These are phyloP conservation scores for Malassezia brasiliensis DNA, from an alignment of 1,284 basidiomycete genomes.

Conservation along the genomic window DNA sequence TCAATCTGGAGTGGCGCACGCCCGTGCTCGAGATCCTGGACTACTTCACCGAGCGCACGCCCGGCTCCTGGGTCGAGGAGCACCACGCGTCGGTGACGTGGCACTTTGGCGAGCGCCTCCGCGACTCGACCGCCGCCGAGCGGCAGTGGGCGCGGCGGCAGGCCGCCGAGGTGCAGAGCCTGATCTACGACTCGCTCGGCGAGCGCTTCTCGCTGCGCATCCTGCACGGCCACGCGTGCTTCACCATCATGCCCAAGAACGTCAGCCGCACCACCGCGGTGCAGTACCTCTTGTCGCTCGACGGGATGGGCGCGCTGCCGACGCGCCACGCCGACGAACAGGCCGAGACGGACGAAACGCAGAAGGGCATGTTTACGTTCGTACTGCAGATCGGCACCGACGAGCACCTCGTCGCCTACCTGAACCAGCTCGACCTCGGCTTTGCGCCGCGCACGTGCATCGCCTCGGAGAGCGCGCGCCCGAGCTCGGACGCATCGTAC, in stretches of 20 bases:
- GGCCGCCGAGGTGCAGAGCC: slow-evolving; percentile 78
- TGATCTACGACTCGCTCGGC: slow-evolving; percentile 55
- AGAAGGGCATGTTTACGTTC: slow-evolving; percentile 38
- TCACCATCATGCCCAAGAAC: slow-evolving; percentile 74
- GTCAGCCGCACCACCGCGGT: slow-evolving; percentile 71
- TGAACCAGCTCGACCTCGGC: slow-evolving; percentile 38
- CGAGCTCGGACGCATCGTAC: slow-evolving; percentile 34
- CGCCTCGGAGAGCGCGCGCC: slow-evolving; percentile 27
- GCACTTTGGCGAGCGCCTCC: slow-evolving; percentile 61
- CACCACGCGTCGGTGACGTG: slow-evolving; percentile 72
- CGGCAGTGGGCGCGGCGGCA: slow-evolving; percentile 70
- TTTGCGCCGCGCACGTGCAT: slow-evolving; percentile 46
- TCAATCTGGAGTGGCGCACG: slow-evolving; percentile 68
- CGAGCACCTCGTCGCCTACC: slow-evolving; percentile 38
- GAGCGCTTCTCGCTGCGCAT: slow-evolving; percentile 46
- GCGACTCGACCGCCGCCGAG: slow-evolving; percentile 52
- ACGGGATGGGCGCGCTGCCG: slow-evolving; percentile 21
- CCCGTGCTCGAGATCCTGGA: slow-evolving; percentile 63
- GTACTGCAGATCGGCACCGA: slow-evolving; percentile 41
- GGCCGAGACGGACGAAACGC: too few relatives aligned
- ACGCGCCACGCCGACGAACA: not conserved
- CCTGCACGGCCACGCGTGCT: slow-evolving; percentile 30
- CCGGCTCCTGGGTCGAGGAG: slow-evolving; percentile 71
- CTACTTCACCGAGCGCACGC: slow-evolving; percentile 77
- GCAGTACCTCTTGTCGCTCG: slow-evolving; percentile 37